Evolutionary conservation across 441 rosid species (phyloP), one percentile per base, ranked within the genome.

Genomic region (Pelargonium australe): DNA sequence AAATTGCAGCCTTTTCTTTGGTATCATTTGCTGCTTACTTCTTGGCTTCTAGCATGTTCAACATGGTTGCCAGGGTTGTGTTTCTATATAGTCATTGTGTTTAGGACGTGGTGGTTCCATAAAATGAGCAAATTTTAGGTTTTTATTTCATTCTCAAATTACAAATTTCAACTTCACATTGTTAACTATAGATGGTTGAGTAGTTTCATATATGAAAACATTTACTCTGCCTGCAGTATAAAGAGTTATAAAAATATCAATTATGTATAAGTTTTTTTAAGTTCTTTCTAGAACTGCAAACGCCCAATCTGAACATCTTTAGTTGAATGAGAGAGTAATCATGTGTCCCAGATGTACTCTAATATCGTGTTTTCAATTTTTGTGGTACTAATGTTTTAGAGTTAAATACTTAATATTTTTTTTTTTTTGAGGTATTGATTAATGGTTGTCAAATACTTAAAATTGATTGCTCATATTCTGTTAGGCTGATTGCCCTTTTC

Each of bases 1-100:
- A 37, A 63, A 45, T 44, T 64, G 44, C 62, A 19, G 58, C 13
- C 65, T 63, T 25, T 67, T 67, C 66, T 66, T 73, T 70, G 19
- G 11, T 58, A 10, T 76, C 14, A 17, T 69, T 63, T 68, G 16
- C 57, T n/a, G 61, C 34, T 1, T 9, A 40, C 55, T 45, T 3
- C 4, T 63, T 47, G 34, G 63, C 31, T 23, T 64, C 68, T 20
- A 19, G 3, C 57, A 40, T 40, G 43, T 40, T 40, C 43, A 40
- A 40, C 43, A 40, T 40, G 43, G 43, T 40, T 40, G 43, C 43
- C 43, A 40, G 43, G 43, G 43, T 40, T 40, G 43, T 40, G 43
- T 40, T 7, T 40, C 43, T 40, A 40, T 47, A 16, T 66, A 61
- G 37, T 23, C 64, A 61, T 61, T 11, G 64, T 61, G 64, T 40